Evolutionary conservation across 1,284 basidiomycete species (phyloP).

Genomic region (Peniophora sp.): DNA sequence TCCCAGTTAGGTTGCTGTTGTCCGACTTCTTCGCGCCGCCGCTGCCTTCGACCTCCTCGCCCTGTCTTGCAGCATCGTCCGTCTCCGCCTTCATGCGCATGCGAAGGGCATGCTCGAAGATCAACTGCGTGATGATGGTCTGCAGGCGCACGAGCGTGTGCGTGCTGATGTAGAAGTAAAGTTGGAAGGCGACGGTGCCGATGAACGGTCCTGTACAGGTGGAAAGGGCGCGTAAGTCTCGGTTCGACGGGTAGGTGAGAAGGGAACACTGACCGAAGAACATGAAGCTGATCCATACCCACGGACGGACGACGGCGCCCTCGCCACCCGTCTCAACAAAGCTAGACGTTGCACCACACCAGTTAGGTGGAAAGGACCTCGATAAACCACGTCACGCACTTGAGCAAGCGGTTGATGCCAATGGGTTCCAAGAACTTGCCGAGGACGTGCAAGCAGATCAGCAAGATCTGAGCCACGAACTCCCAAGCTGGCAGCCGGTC

Average conservation of each 20-base stretch:
- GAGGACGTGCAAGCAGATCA: background rate
- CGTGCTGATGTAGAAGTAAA: slow-evolving; percentile 27
- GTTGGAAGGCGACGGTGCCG: slow-evolving; percentile 29
- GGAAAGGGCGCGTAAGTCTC: too few relatives aligned
- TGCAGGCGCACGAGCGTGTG: slow-evolving; percentile 45
- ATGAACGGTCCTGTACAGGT: slow-evolving; percentile 30
- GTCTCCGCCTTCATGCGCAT: slow-evolving; percentile 55
- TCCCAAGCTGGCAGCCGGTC: background rate
- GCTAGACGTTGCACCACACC: slow-evolving; percentile 9
- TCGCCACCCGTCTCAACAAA: slow-evolving; percentile 35
- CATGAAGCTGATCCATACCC: slow-evolving; percentile 58
- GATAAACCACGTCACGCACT: slow-evolving; percentile 17
- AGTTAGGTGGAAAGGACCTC: background rate
- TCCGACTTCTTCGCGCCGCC: background rate
- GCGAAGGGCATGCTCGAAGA: slow-evolving; percentile 65
- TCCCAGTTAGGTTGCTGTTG: background rate
- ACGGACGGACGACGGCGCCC: slow-evolving; percentile 30
- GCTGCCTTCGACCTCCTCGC: background rate
- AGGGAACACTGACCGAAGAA: slow-evolving; percentile 30
- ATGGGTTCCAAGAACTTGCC: slow-evolving; percentile 28
- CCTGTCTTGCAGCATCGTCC: slow-evolving; percentile 10
- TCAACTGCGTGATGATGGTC: slow-evolving; percentile 57
- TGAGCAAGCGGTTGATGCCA: slow-evolving; percentile 34
- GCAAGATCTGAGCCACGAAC: background rate
- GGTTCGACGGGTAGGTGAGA: too few relatives aligned